Evolutionary conservation across 331 rosid genomes (phyloP), one percentile per base, ranked within the genome.

Genomic region (Rosa hybrid): DNA sequence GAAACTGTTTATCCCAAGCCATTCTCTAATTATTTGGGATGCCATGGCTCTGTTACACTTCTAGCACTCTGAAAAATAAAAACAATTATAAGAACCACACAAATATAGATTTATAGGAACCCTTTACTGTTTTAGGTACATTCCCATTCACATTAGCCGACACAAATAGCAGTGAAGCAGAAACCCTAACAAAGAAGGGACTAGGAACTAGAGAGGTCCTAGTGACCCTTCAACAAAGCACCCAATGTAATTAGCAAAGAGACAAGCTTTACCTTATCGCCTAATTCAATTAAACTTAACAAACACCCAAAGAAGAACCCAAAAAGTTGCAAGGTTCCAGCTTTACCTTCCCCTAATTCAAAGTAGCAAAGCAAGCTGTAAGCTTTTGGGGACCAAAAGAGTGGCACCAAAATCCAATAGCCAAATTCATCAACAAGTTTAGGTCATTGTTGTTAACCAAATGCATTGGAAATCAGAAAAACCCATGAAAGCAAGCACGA

Each of bases 1-100:
- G 60, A 96, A 96, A 25, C 89, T 84, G 83, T 91, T 93, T 77
- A 93, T 89, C 81, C 99, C 98, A 3, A 87, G 81, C 99, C 99
- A 96, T 71, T 96, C 99, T 63, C 94, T 93, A 13, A 88, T 53
- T 20, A 82, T 50, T 73, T 77, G 93, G 68, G 96, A 87, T 30
- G 97, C 98, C 99, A 96, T 95, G 18, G 54, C 76, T 69, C 20
- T 62, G 41, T 76, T 16, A 65, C 21, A 7, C 21, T 74, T 76
- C 83, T 49, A n/a, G 74, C 65, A 59, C 51, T 27, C 83, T 79
- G 51, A 60, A 69, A 38, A 59, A 27, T 2, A 38, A 62, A 27
- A 34, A 34, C 45, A 56, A 23, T 25, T 53, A 7, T 50, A 39
- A 65, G 30, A 64, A 65, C 9, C 9, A 49, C 17, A 41, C 50